Evolutionary conservation across 2,329 filamentous ascomycete genomes (phyloP).

Genomic region (Colletotrichum shisoi): DNA sequence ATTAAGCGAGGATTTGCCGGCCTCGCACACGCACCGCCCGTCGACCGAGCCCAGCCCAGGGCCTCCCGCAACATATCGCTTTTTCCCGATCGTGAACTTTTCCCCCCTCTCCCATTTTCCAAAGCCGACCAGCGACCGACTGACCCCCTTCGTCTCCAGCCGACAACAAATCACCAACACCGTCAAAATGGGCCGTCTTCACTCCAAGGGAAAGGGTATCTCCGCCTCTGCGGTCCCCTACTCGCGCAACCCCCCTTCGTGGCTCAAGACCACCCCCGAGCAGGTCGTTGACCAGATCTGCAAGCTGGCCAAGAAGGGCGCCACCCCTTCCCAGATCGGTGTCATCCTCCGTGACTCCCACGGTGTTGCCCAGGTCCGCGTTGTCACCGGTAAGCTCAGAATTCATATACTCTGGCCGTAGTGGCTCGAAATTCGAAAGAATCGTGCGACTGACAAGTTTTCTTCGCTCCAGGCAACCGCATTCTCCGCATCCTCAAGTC

Average conservation of each 20-base stretch:
- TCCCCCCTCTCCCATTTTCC: conserved; percentile 23
- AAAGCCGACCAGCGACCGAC: conserved; percentile 39
- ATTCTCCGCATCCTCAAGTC: conserved; percentile 99
- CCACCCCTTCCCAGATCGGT: conserved; percentile 98
- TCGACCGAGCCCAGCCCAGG: conserved; percentile 17
- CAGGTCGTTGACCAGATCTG: conserved; percentile 99
- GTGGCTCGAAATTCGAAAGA: background rate
- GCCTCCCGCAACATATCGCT: conserved; percentile 28
- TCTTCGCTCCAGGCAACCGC: conserved; percentile 86
- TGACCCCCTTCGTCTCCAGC: conserved; percentile 34
- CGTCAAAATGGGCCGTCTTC: conserved; percentile 91
- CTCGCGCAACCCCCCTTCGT: conserved; percentile 89
- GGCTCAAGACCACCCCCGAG: conserved; percentile 98
- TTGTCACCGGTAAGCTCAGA: conserved; percentile 84
- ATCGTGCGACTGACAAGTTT: conserved; percentile 50
- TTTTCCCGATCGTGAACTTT: conserved; percentile 35
- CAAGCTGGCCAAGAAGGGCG: conserved; percentile 99
- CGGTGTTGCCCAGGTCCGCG: conserved; percentile 96
- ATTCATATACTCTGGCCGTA: background rate
- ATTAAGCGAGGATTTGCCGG: conserved; percentile 56
- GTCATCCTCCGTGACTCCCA: conserved; percentile 97
- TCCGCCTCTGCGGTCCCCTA: conserved; percentile 94
- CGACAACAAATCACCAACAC: conserved; percentile 43
- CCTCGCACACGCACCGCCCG: conserved; percentile 52
- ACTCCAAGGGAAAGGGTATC: conserved; percentile 99